A percentile compares a stretch with the other conserved stretches of the same genome.
These are phyloP conservation scores for Halteria grandinella DNA, from an alignment of 73 alveolate genomes.

Conservation along the genomic window DNA sequence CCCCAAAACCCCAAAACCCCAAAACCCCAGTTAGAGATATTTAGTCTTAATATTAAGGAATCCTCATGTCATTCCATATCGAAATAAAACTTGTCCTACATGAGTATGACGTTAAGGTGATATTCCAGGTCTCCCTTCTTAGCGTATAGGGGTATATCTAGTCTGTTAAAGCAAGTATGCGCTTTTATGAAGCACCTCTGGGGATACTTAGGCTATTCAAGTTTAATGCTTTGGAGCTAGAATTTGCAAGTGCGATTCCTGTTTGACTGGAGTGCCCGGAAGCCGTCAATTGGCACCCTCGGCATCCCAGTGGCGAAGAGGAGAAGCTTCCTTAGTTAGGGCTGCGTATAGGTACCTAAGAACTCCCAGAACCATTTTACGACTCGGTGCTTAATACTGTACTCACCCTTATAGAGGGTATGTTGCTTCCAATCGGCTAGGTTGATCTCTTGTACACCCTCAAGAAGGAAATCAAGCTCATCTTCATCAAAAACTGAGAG, in stretches of 20 bases:
- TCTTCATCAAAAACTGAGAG: conserved; percentile 64
- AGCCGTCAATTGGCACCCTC: conserved; percentile 95
- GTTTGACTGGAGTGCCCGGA: conserved; percentile 73
- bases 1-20: not conserved
- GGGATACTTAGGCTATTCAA: not conserved
- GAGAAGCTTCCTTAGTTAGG: conserved; percentile 83
- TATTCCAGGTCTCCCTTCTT: conserved; percentile 16
- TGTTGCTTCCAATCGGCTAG: conserved; percentile 93
- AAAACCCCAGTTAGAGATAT: not conserved
- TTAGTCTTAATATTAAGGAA: not conserved
- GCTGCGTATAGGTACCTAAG: conserved; percentile 69
- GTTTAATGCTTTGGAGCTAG: conserved; percentile 14
- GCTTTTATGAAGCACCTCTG: conserved; percentile 87
- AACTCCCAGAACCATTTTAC: conserved; percentile 97
- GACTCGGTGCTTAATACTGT: conserved; percentile 68
- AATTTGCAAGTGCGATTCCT: conserved; percentile 20
- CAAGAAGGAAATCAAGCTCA: conserved; percentile 75
- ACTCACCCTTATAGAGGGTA: conserved; percentile 86
- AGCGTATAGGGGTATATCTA: conserved; percentile 86
- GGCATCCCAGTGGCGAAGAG: conserved; percentile 94
- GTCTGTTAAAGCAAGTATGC: conserved; percentile 97
- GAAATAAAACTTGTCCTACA: conserved; percentile 10
- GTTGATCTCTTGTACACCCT: conserved; percentile 85
- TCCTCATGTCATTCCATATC: conserved; percentile 37
- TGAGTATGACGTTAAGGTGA: conserved; percentile 8